Conservation (phyloP, 2,329 filamentous ascomycete genomes). For the Alternaria triticina region DNA sequence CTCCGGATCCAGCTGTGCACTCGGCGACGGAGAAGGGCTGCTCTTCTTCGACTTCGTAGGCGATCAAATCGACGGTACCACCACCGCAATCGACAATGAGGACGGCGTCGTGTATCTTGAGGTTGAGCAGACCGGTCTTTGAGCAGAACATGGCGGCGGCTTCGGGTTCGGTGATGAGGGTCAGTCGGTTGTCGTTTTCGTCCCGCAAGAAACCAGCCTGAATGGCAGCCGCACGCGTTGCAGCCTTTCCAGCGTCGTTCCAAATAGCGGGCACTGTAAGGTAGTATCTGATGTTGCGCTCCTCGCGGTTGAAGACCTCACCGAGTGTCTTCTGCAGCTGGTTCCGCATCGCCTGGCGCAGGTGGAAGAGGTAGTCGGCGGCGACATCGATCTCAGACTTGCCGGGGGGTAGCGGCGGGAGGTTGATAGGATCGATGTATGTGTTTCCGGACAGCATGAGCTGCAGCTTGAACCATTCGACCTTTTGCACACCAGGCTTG, state of each 20-base stretch:
- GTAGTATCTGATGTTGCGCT: constrained; percentile 97
- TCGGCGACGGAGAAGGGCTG: constrained; percentile 96
- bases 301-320: constrained; percentile 97
- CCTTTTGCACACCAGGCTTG: constrained; percentile 96
- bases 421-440: constrained; percentile 98
- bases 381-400: constrained; percentile 99
- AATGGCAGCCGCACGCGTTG: constrained; percentile 92
- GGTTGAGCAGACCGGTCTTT: constrained; percentile 92
- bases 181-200: constrained; percentile 96
- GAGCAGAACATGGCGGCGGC: constrained; percentile 97
- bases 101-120: constrained; percentile 98
- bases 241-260: constrained; percentile 98
- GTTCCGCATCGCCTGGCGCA: constrained; percentile 94
- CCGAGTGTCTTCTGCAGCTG: constrained; percentile 95
- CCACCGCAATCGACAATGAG: constrained; percentile 98
- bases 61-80: constrained; percentile 98
- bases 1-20: constrained; percentile 95
- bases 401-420: constrained; percentile 93
- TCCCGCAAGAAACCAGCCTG: constrained; percentile 96
- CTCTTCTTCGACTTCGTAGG: constrained; percentile 98
- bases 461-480: constrained; percentile 99
- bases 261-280: constrained; percentile 98
- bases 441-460: constrained; percentile 99
- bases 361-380: constrained; percentile 98
- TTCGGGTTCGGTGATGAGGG: constrained; percentile 94